A percentile compares a stretch with the other conserved stretches of the same genome.
These are phyloP conservation scores for Kluyveromyces siamensis DNA, from an alignment of 805 yeast species.

Conservation along the genomic window DNA sequence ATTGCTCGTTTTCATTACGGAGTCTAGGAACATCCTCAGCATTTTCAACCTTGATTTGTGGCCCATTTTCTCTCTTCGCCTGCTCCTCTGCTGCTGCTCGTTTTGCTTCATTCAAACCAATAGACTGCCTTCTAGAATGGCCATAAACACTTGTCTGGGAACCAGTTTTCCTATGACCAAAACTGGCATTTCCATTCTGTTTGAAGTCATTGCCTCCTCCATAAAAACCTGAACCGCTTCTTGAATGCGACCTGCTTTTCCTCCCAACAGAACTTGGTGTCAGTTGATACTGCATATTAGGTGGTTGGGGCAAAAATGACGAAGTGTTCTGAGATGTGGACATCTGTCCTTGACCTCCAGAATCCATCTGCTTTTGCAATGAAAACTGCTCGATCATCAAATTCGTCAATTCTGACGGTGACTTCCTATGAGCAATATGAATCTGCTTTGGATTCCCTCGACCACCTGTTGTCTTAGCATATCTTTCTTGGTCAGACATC, in stretches of 20 bases:
- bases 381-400: slow-evolving; percentile 84
- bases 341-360: slow-evolving; percentile 46
- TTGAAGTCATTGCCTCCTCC: slow-evolving; percentile 11
- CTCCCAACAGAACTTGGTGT: slow-evolving; percentile 8
- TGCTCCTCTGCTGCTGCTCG: slow-evolving; percentile 92
- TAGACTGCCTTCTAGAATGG: slow-evolving; percentile 84
- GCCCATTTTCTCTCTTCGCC: slow-evolving; percentile 45
- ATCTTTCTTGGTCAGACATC: slow-evolving; percentile 11
- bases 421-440: slow-evolving; percentile 93
- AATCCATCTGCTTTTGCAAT: slow-evolving; percentile 83
- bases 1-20: slow-evolving; percentile 10
- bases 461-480: slow-evolving; percentile 27
- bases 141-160: slow-evolving; percentile 46
- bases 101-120: slow-evolving; percentile 87
- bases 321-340: slow-evolving; percentile 81
- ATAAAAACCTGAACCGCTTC: slow-evolving; percentile 28
- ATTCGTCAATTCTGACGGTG: slow-evolving; percentile 91
- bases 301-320: slow-evolving; percentile 22
- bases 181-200: slow-evolving; percentile 8
- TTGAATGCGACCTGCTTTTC: slow-evolving; percentile 29
- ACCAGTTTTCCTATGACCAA: slow-evolving; percentile 40
- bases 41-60: slow-evolving; percentile 17
- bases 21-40: slow-evolving; percentile 6
- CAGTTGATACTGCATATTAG: slow-evolving; percentile 20
- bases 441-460: slow-evolving; percentile 48